These are phyloP conservation scores for Lasiodiplodia citricola DNA, from an alignment of 2,329 filamentous ascomycete species.

Conservation along the genomic window DNA sequence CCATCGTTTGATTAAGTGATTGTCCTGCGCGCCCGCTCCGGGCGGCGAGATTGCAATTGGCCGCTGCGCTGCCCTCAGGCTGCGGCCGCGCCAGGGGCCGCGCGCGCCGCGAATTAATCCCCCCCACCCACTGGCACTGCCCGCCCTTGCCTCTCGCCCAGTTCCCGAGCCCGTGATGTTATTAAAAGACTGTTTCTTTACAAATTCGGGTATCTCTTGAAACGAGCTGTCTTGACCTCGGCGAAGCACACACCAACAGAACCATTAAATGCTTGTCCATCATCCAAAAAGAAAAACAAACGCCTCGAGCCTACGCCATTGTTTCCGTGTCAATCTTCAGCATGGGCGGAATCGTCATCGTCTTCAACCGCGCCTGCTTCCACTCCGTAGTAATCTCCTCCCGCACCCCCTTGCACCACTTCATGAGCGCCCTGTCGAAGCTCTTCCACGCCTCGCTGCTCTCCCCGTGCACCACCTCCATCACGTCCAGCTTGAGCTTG, in stretches of 20 bases:
- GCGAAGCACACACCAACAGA: slow-evolving; percentile 6
- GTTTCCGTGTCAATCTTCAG: slow-evolving; percentile 40
- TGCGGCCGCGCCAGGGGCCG: slow-evolving; percentile 19
- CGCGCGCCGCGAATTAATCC: slow-evolving; percentile 15
- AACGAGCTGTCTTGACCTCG: slow-evolving; percentile 18
- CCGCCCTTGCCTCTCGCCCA: slow-evolving; percentile 17
- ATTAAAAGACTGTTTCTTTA: slow-evolving; percentile 19
- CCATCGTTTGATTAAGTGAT: slow-evolving; percentile 24
- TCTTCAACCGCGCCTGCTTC: slow-evolving; percentile 48
- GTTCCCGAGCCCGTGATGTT: not conserved
- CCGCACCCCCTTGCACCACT: slow-evolving; percentile 82
- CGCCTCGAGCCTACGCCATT: slow-evolving; percentile 7
- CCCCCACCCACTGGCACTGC: slow-evolving; percentile 3
- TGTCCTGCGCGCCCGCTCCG: slow-evolving; percentile 11
- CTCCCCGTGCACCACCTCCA: slow-evolving; percentile 81
- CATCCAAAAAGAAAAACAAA: slow-evolving; percentile 7
- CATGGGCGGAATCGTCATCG: slow-evolving; percentile 42
- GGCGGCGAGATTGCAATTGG: slow-evolving; percentile 25
- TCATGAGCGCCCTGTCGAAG: slow-evolving; percentile 81
- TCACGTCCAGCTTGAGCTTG: slow-evolving; percentile 78
- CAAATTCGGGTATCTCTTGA: slow-evolving; percentile 23
- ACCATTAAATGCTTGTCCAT: slow-evolving; percentile 20
- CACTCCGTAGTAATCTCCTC: slow-evolving; percentile 82
- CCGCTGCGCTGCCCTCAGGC: slow-evolving; percentile 21
- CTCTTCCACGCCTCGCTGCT: slow-evolving; percentile 73